Evolutionary conservation across 208 protist genomes (phyloP), one percentile per base, ranked within the genome.

Genomic region (Leptomonas seymouri): DNA sequence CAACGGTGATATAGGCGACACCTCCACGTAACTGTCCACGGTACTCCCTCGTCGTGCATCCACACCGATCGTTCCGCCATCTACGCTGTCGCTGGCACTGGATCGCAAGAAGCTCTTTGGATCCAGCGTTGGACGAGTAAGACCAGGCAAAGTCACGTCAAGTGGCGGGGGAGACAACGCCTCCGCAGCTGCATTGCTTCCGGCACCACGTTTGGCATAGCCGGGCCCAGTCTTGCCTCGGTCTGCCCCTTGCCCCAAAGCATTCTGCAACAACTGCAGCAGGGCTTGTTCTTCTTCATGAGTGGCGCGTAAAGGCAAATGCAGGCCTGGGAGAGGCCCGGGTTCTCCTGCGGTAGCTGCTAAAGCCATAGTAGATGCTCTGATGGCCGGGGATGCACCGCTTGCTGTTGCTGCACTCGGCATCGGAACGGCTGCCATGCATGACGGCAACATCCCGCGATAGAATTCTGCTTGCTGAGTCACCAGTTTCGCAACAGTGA

Each of bases 401-500:
- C 16, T 7, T 20, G 31, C 20, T 11, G 27, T 42, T 28, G 60
- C 50, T 14, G 27, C 64, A 49, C 44, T 54, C 9, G 75, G 18
- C n/a, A 65, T 30, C 28, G 66, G 74, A 4, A 74, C 51, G 7
- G 71, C 77, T 21, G 73, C 67, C 23, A 50, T 42, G n/a, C 27
- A 46, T 14, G 45, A 21, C 25, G 72, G 67, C 9, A 57, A 30
- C 20, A 79, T 46, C 0, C 53, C 49, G 6, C 49, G 67, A 14
- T 71, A 28, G 14, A 78, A 67, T n/a, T 74, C 68, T 5, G 53
- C 50, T 25, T 80, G 66, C 62, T 73, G 51, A n/a, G 74, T 73
- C 20, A 81, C 31, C 9, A 86, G 57, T 36, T 65, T 77, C n/a
- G 81, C 81, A 25, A 86, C 55, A 6, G 71, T 62, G 36, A 81